Evolutionary conservation across 2,329 filamentous ascomycete genomes (phyloP), one percentile per base, ranked within the genome.

Genomic region (Ophiostoma tasmaniense): DNA sequence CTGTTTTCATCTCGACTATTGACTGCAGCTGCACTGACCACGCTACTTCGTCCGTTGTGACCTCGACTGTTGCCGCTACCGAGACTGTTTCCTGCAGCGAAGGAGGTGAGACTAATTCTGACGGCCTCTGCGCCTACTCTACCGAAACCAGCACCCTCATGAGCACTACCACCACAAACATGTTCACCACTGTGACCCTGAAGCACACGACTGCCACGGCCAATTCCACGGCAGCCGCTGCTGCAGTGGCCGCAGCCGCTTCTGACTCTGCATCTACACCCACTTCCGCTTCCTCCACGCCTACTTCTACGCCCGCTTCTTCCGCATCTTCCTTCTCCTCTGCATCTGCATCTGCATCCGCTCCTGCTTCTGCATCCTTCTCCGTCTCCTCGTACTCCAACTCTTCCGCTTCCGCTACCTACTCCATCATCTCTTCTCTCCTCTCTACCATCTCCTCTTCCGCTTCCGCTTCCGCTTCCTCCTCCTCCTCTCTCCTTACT

Each of bases 21-120:
- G 71, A 72, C 45, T 73, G 50, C 70, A 67, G 65, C 50, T 61
- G 50, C 35, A 45, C 71, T 11, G 50, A 55, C 50, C 50, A 55
- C 22, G 22, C 50, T 22, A 61, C 55, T 3, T 30, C 55, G 13
- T 30, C 55, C 25, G 55, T 61, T 8, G 55, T 61, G 55, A 61
- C 55, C 25, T 61, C 55, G 55, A 61, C 25, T 14, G 55, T 61
- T 13, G 66, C 50, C 37, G 70, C 68, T 37, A 37, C 66, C 65
- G 68, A 71, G 64, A 70, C 71, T 11, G 67, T 68, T 22, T 35
- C 67, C 30, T 71, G 72, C 70, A 68, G 61, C 22, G 22, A 67
- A 68, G 69, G 68, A 73, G 72, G 72, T 71, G 71, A 73, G 72
- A 72, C 71, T 39, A 68, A 65, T 42, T 65, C 13, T 33, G 62